Base-by-base conservation (phyloP, 768 basidiomycete species). In the Gymnopilus junonius region DNA sequence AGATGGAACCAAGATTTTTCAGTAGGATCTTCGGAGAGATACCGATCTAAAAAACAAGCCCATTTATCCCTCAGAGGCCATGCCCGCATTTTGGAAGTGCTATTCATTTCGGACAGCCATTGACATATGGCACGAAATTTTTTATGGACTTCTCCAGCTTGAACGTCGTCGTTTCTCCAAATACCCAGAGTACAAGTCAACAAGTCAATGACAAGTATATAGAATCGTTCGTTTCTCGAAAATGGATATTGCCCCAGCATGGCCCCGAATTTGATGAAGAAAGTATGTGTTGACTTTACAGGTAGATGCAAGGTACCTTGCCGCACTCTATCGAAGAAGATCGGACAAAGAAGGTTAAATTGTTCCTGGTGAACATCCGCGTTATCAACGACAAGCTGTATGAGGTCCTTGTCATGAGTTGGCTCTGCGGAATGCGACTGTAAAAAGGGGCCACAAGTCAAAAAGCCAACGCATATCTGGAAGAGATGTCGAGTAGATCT, bases 11-110 rank as follows among this genome's bases (percentile, higher is more conserved):
- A 90, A 37, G 81, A 72, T 20, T 67, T 61, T 62, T 88, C 81
- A 10, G 68, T 67, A 0, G 87, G 88, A 69, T 94, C 91, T 54
- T 78, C 69, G 11, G 69, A 68, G 21, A 95, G 79, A 71, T 91
- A 94, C 43, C 71, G 72, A 62, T 89, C 87, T 50, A 95, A 74
- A 71, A 97, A 91, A 32, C 80, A 78, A 45, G 87, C 78, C 31
- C 92, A 77, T 27, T 79, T 70, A 67, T 93, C 88, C 34, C 94
- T 86, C 29, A 88, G 79, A 58, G 77, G 80, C 92, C 94, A 95
- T 2, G 85, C 86, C 1, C 77, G 75, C 6, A 87, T 71, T 46
- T 81, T 73, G 34, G 78, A 70, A 10, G 75, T 75, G 50, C 66
- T 68, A 46, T 88, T 72, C 61, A 80, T 74, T 4, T 69, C 70